A percentile compares a stretch with the other conserved stretches of the same genome.
Conservation (phyloP, 108 stramenopile species). For the Epipyxis sp. region DNA sequence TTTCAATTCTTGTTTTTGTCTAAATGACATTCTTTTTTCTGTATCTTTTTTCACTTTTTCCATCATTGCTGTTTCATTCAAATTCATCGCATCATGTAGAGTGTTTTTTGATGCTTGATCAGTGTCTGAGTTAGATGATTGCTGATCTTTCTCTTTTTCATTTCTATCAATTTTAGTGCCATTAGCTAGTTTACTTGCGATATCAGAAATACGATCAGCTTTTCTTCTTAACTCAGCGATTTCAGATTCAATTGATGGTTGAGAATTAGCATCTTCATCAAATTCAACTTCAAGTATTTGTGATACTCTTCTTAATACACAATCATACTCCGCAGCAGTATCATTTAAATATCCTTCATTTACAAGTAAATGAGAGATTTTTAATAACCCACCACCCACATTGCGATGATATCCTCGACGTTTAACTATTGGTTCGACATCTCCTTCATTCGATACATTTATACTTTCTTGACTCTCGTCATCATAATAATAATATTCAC, state of each 20-base stretch:
- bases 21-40: neutral
- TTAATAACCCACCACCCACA: conserved; percentile 5
- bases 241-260: neutral
- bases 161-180: neutral
- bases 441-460: neutral
- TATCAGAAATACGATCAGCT: neutral
- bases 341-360: conserved; percentile 1
- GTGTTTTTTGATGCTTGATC: neutral
- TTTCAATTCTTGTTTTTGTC: conserved; percentile 3
- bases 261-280: neutral
- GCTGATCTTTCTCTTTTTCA: neutral
- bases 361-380: neutral
- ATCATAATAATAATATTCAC: conserved; percentile 13
- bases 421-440: neutral
- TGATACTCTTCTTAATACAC: neutral
- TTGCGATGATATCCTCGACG: neutral
- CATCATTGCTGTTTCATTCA: neutral
- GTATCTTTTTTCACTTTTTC: neutral
- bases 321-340: neutral
- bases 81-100: neutral
- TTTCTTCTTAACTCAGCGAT: neutral
- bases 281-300: neutral
- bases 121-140: neutral
- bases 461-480: neutral
- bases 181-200: neutral